phyloP scores from a whole-genome alignment of 805 yeast species.

The Wickerhamiella alocasiicola region DNA sequence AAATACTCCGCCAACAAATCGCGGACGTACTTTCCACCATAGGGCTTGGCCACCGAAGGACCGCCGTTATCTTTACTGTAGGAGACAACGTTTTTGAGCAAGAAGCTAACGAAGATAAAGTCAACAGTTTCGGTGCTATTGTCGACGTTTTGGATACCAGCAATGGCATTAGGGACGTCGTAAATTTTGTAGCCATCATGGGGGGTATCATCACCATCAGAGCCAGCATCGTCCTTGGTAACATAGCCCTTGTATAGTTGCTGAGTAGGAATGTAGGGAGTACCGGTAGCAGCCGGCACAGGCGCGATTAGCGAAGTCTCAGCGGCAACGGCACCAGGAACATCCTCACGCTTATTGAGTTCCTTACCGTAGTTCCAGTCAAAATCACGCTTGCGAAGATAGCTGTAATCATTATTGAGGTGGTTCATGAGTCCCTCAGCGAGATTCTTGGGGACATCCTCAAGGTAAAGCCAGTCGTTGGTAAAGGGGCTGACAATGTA shows the following conservation, averaged over 20 bases:
- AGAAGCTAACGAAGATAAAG: slow-evolving; percentile 63
- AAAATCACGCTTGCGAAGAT: slow-evolving; percentile 10
- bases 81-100: slow-evolving; percentile 36
- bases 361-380: neutral
- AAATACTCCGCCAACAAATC: slow-evolving; percentile 14
- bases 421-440: slow-evolving; percentile 43
- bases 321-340: neutral
- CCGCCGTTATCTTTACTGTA: slow-evolving; percentile 29
- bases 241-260: slow-evolving; percentile 43
- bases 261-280: slow-evolving; percentile 1
- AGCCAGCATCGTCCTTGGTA: slow-evolving; percentile 72
- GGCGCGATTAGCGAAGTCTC: slow-evolving; percentile 5
- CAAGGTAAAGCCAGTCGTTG: slow-evolving; percentile 62
- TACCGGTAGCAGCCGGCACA: slow-evolving; percentile 1
- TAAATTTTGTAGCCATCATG: slow-evolving; percentile 46
- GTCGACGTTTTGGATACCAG: slow-evolving; percentile 29
- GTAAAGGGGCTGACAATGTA: slow-evolving; percentile 77
- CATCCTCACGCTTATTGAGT: neutral
- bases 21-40: slow-evolving; percentile 12
- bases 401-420: slow-evolving; percentile 35
- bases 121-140: slow-evolving; percentile 23
- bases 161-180: slow-evolving; percentile 68
- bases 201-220: slow-evolving; percentile 69
- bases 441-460: slow-evolving; percentile 41
- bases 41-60: slow-evolving; percentile 1